These are phyloP conservation scores for Parastagonospora nodorum DNA, from an alignment of 2,329 filamentous ascomycete species.

Conservation along the genomic window DNA sequence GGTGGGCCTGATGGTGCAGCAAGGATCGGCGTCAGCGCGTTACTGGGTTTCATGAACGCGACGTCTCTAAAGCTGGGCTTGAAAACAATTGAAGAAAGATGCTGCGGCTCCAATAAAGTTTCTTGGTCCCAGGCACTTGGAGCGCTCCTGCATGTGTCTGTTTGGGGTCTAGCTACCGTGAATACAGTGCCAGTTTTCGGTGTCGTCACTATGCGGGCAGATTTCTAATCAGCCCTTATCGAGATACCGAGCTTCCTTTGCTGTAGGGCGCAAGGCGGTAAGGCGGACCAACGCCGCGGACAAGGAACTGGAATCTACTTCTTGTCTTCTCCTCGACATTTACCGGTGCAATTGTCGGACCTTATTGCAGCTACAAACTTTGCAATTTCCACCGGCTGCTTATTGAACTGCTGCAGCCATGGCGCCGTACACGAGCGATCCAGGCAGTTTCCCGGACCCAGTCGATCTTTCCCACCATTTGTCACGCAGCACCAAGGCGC, in stretches of 20 bases:
- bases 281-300: constrained; percentile 13
- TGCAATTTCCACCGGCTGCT: no score
- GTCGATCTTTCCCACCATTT: constrained; percentile 80
- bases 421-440: constrained; percentile 30
- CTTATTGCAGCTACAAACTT: no score
- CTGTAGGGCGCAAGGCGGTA: constrained; percentile 2
- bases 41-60: not conserved
- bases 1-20: constrained; percentile 8
- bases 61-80: not conserved
- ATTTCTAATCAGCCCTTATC: constrained; percentile 39
- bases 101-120: no score
- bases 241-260: not conserved
- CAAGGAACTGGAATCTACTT: constrained; percentile 10
- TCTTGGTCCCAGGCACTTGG: not conserved
- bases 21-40: not conserved
- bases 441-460: constrained; percentile 55
- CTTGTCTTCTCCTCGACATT: not conserved
- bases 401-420: constrained; percentile 15
- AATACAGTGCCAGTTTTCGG: constrained; percentile 8
- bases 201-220: constrained; percentile 25
- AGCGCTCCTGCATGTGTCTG: constrained; percentile 4
- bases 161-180: constrained; percentile 12
- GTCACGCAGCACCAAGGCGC: constrained; percentile 69
- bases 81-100: not conserved
- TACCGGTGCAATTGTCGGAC: no score